These are phyloP conservation scores for Diddensiella caesifluorescens DNA, from an alignment of 805 yeast species.

Conservation along the genomic window DNA sequence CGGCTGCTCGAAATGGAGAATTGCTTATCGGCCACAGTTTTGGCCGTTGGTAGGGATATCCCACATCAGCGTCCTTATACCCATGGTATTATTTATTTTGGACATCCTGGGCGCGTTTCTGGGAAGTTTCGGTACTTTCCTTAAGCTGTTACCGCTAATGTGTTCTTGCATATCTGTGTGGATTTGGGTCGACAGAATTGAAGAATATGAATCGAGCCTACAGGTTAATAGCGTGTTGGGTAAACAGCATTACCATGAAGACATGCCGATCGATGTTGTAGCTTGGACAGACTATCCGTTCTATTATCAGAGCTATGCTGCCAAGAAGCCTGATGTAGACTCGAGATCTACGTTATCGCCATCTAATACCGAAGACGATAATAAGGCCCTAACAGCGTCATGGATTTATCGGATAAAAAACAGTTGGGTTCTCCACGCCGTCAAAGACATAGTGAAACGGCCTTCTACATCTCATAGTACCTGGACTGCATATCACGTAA, in stretches of 20 bases:
- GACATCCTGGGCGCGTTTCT: conserved; percentile 18
- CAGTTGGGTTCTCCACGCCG: no score
- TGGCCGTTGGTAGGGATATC: conserved; percentile 15
- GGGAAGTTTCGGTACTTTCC: conserved; percentile 16
- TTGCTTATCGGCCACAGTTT: conserved; percentile 15
- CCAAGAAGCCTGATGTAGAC: no score
- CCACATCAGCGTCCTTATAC: conserved; percentile 14
- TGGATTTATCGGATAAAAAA: no score
- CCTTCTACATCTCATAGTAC: conserved; percentile 16
- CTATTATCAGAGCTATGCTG: no score
- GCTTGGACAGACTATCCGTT: no score
- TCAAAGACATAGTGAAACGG: no score
- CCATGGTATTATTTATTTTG: conserved; percentile 19
- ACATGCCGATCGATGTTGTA: no score
- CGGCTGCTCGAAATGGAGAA: conserved; percentile 15
- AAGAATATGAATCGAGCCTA: conserved; percentile 10
- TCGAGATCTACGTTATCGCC: no score
- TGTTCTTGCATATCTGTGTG: conserved; percentile 19
- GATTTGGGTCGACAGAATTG: conserved; percentile 22
- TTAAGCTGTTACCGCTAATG: conserved; percentile 13
- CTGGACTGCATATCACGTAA: conserved; percentile 14
- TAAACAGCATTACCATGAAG: conserved; percentile 20
- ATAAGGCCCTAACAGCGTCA: no score
- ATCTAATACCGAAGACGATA: no score
- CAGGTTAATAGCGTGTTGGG: conserved; percentile 21